phyloP scores from a whole-genome alignment of 108 stramenopile species.

The Schizochytrium sp. region DNA sequence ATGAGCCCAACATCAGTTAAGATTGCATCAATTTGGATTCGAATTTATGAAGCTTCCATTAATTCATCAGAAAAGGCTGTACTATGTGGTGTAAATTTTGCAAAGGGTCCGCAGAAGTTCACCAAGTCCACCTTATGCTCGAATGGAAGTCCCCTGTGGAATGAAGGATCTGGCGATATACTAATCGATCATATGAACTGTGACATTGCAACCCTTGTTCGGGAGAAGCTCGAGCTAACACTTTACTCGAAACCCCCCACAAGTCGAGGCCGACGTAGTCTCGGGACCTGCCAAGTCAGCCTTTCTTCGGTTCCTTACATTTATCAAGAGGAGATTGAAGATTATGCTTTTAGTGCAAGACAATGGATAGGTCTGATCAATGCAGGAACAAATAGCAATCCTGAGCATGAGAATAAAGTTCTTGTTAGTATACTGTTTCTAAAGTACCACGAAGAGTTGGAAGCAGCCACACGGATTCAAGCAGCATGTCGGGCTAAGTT shows the following conservation, averaged over 20 bases:
- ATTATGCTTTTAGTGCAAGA: not conserved
- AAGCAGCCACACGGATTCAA: constrained; percentile 49
- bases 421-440: not conserved
- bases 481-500: not conserved
- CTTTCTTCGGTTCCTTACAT: not conserved
- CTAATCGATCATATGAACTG: not conserved
- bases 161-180: too few relatives aligned
- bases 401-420: not conserved
- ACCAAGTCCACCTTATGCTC: too few relatives aligned
- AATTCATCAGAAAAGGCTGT: too few relatives aligned
- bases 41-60: too few relatives aligned
- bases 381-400: not conserved
- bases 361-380: not conserved
- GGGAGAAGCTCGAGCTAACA: not conserved
- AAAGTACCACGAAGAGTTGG: not conserved
- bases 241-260: not conserved
- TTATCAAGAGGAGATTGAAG: constrained; percentile 10
- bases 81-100: too few relatives aligned
- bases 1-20: too few relatives aligned
- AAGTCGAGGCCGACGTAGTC: not conserved
- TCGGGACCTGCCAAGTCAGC: not conserved
- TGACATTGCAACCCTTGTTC: not conserved
- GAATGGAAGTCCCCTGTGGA: too few relatives aligned
- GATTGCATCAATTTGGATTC: too few relatives aligned
- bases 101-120: too few relatives aligned